Evolutionary conservation across 2,329 filamentous ascomycete genomes (phyloP).

Genomic region (Monilinia fructicola): DNA sequence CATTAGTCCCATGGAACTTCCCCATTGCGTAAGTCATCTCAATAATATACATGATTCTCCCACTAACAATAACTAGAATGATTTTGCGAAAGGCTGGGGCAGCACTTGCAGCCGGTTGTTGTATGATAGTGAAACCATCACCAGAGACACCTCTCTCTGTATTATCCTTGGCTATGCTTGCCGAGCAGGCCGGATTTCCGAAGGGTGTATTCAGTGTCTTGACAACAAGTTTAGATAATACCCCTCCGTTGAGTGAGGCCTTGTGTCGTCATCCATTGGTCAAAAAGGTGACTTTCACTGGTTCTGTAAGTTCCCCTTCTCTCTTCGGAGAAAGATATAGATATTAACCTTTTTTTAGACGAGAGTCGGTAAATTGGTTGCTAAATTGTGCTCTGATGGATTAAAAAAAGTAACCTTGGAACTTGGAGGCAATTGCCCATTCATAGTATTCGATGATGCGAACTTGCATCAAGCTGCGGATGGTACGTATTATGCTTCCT

Average conservation of each 20-base stretch:
- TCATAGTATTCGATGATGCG: constrained; percentile 64
- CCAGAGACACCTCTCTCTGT: constrained; percentile 64
- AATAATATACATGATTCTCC: background rate
- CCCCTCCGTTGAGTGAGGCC: constrained; percentile 53
- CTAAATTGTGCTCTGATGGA: constrained; percentile 57
- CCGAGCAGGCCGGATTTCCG: constrained; percentile 55
- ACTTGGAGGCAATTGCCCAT: constrained; percentile 64
- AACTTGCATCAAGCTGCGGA: constrained; percentile 57
- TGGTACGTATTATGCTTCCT: constrained; percentile 38
- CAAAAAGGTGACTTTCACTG: constrained; percentile 64
- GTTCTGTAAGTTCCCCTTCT: constrained; percentile 41
- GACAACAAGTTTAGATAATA: constrained; percentile 57
- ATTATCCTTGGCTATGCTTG: constrained; percentile 54
- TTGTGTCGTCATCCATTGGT: constrained; percentile 57
- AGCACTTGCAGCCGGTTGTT: constrained; percentile 69
- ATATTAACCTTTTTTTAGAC: constrained; percentile 41
- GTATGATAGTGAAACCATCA: constrained; percentile 71
- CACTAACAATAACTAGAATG: constrained; percentile 43
- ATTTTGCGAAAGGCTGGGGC: constrained; percentile 66
- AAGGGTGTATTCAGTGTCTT: constrained; percentile 61
- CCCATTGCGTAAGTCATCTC: constrained; percentile 52
- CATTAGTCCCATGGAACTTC: constrained; percentile 73
- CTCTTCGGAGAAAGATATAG: background rate
- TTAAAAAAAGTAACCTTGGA: constrained; percentile 66
- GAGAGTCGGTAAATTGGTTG: constrained; percentile 61